Base-by-base conservation (phyloP, 1,139 yeast genomes). In the Geotrichum candidum region DNA sequence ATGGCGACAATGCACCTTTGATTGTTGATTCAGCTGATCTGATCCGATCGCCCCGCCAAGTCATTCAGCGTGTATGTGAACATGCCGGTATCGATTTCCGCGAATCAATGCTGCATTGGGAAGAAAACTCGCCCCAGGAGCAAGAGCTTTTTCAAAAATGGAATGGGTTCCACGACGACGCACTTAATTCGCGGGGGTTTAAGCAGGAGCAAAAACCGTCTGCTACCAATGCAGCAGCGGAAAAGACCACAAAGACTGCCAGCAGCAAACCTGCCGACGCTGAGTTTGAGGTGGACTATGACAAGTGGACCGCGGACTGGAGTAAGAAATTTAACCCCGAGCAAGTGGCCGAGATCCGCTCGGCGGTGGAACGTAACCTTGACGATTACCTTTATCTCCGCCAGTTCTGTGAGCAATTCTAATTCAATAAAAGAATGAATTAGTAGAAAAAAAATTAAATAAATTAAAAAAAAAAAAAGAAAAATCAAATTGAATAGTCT, bases 141-240 rank as follows among this genome's bases (percentile, higher is more conserved):
- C 65, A 63, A 27, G 64, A 66, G 35, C 62, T 65, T 56, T 71
- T 71, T 59, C 68, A 67, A 31, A 70, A 70, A 53, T 71, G 74
- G 74, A 65, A 66, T 45, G 74, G 74, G 7, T 71, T 69, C 62
- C 74, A 71, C 51, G 72, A 69, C 46, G 72, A 69, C 48, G 73
- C 69, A 7, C 64, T 70, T 31, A 65, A 67, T 23, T 65, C 70
- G 15, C 65, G 67, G 13, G 73, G 74, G 7, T 70, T 71, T 63
- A 54, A 64, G 18, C 15, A 45, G n/a, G 23, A 51, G 18, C 11
- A 50, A 5, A 41, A 51, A 15, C 18, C 35, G 11, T 2, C 31
- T 25, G 18, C 46, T 18, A 27, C 22, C 45, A 35, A 15, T 1
- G 35, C 23, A 13, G 52, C 54, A 5, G 10, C 31, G 38, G 53